Percentiles rank a stretch among this genome's conserved stretches.
phyloP scores from a whole-genome alignment of 2,329 filamentous ascomycete species.

The Cryphonectria carpinicola region DNA sequence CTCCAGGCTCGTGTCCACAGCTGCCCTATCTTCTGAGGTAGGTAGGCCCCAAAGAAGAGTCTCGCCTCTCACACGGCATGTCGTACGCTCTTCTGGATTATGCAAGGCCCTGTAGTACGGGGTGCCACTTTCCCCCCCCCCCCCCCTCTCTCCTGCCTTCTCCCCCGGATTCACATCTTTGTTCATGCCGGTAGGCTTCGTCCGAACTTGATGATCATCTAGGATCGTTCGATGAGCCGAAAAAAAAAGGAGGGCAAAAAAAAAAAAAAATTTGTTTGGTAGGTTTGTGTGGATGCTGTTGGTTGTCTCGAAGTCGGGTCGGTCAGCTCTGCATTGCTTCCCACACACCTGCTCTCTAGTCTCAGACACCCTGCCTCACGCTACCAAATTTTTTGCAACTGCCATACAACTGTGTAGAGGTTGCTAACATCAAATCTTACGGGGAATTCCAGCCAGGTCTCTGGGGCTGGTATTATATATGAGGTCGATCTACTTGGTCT shows the following conservation, averaged over 20 bases:
- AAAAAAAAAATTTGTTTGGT: not conserved
- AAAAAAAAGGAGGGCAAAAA: not conserved
- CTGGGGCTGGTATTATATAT: conserved; percentile 11
- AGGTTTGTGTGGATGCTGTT: not conserved
- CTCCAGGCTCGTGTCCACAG: conserved; percentile 7
- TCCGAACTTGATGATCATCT: conserved; percentile 13
- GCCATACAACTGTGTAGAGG: not conserved
- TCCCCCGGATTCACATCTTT: not conserved
- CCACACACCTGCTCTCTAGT: conserved; percentile 17
- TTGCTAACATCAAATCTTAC: conserved; percentile 13
- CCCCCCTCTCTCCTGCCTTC: not conserved
- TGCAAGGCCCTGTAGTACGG: conserved; percentile 20
- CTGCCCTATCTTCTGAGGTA: not conserved
- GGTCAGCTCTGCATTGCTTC: conserved; percentile 2
- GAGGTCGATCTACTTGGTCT: not conserved
- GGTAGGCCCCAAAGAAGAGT: conserved; percentile 17
- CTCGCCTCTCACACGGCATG: conserved; percentile 16
- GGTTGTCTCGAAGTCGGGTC: conserved; percentile 7
- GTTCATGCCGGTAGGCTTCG: conserved; percentile 18
- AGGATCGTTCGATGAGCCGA: conserved; percentile 7
- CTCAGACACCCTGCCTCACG: conserved; percentile 20
- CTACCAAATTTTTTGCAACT: not conserved
- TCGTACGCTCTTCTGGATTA: conserved; percentile 13
- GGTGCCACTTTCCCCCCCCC: not conserved
- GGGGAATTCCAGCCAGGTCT: not conserved